These are phyloP conservation scores for Cutaneotrichosporon cyanovorans DNA, from an alignment of 1,284 basidiomycete genomes.

Conservation along the genomic window DNA sequence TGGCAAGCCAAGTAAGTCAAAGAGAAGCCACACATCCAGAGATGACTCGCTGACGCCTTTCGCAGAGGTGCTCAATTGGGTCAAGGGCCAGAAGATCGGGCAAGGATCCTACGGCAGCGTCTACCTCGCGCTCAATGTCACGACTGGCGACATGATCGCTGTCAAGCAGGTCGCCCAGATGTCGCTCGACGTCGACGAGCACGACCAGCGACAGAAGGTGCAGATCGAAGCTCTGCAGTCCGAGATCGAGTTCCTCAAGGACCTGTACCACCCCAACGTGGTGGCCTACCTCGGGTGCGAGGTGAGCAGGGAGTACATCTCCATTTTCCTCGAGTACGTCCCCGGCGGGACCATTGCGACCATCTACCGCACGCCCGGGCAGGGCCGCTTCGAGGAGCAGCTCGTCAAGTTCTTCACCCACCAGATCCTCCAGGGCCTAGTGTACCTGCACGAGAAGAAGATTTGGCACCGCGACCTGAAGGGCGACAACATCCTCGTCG, in stretches of 20 bases:
- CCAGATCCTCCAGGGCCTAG: conserved; percentile 86
- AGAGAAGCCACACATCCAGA: too few relatives aligned
- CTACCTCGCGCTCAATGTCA: conserved; percentile 94
- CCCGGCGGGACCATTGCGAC: conserved; percentile 94
- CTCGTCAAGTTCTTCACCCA: conserved; percentile 87
- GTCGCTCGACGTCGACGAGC: conserved; percentile 75
- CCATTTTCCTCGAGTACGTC: conserved; percentile 98
- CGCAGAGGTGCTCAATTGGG: conserved; percentile 84
- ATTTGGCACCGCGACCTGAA: conserved; percentile 97
- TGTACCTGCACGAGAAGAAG: conserved; percentile 83
- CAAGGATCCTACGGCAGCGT: conserved; percentile 95
- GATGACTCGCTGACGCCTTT: too few relatives aligned
- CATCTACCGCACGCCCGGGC: conserved; percentile 84
- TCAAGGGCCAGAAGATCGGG: conserved; percentile 93
- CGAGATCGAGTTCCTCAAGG: conserved; percentile 92
- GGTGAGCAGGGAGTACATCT: conserved; percentile 78
- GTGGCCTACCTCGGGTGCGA: conserved; percentile 90
- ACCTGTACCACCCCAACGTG: conserved; percentile 93
- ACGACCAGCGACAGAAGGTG: conserved; percentile 72
- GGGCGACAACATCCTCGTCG: conserved; percentile 96
- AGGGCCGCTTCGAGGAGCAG: conserved; percentile 60
- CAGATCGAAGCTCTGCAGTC: conserved; percentile 87
- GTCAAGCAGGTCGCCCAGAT: conserved; percentile 91
- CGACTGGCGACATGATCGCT: conserved; percentile 97
- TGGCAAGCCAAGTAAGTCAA: conserved; percentile 7